Evolutionary conservation across 164 flowering plant genomes (phyloP), one percentile per base, ranked within the genome.

Genomic region (Sedum album): DNA sequence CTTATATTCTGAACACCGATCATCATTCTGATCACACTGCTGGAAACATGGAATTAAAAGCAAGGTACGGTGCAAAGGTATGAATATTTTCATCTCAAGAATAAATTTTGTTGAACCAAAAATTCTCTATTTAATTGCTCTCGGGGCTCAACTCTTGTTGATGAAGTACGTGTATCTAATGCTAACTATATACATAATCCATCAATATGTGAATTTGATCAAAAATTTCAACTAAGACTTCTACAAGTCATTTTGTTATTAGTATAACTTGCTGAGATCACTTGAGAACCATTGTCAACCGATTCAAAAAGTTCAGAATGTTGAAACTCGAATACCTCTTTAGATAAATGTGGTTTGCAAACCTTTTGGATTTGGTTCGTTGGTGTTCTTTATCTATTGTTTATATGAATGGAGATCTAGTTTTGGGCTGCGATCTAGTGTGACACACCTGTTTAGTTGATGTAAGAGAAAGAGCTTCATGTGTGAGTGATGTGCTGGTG

Each of bases 51-150:
- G 98, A 91, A 73, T 75, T 93, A 68, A 93, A 93, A 85, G 94
- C 82, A 75, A 90, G 86, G 86, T 93, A 89, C 48, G 98, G 96
- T 74, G 97, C 98, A 66, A 93, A 91, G 98, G 98, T 93, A 87
- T 73, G 90, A 70, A 0, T 55, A n/a, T 55, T n/a, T 9, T 55
- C 38, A 35, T 35, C 38, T 35, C 38, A 35, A 3, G 5, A 35
- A 35, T 35, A 35, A n/a, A n/a, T n/a, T n/a, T 35, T 35, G 7
- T 35, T 35, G 38, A 35, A 35, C 38, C 38, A 35, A 7, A 35
- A 35, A 35, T 35, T 35, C 38, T 35, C 7, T 3, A 3, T 35
- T 3, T 35, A 35, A 35, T 7, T 35, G 3, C 7, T 51, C 57
- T 51, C 21, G 6, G 10, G 21, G 21, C 57, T 21, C n/a, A n/a